phyloP scores from a whole-genome alignment of 805 yeast species.

The Candida palmyrensis region DNA sequence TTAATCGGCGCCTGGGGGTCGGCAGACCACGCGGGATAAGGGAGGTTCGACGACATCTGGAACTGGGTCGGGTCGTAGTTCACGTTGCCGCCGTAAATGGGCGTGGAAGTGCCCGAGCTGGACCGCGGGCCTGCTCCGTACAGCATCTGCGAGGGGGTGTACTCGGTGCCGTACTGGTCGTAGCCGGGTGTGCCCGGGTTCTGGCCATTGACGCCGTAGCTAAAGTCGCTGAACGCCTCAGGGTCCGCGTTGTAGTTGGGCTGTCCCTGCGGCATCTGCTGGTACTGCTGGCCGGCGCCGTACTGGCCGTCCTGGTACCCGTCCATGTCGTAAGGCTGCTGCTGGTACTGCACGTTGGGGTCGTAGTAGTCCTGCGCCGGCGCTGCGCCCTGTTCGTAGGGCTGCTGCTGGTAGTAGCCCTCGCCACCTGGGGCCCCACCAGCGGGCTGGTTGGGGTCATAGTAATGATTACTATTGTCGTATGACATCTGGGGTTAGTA shows the following conservation, averaged over 20 bases:
- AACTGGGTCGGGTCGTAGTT: slow-evolving; percentile 54
- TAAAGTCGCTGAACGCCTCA: slow-evolving; percentile 64
- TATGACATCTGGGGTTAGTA: slow-evolving; percentile 46
- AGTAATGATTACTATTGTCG: slow-evolving; percentile 47
- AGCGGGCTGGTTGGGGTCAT: slow-evolving; percentile 40
- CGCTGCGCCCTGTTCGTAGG: slow-evolving; percentile 19
- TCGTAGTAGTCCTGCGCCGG: slow-evolving; percentile 48
- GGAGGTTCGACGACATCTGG: slow-evolving; percentile 78
- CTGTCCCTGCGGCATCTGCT: slow-evolving; percentile 41
- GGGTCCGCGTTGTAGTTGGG: slow-evolving; percentile 42
- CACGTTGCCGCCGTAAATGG: slow-evolving; percentile 70
- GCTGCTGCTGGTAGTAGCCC: slow-evolving; percentile 31
- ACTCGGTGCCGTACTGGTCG: slow-evolving; percentile 64
- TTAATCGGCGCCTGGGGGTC: slow-evolving; percentile 86
- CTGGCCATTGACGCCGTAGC: slow-evolving; percentile 48
- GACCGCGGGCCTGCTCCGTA: slow-evolving; percentile 83
- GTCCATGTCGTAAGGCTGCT: slow-evolving; percentile 45
- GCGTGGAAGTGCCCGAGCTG: slow-evolving; percentile 85
- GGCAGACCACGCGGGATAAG: slow-evolving; percentile 99
- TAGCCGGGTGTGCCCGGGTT: slow-evolving; percentile 59
- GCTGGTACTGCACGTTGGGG: slow-evolving; percentile 41
- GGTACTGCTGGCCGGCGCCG: slow-evolving; percentile 11
- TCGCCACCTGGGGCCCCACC: slow-evolving; percentile 15
- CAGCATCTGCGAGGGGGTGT: slow-evolving; percentile 83
- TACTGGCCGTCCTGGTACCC: slow-evolving; percentile 39